A percentile compares a stretch with the other conserved stretches of the same genome.
phyloP scores from a whole-genome alignment of 192 early-diverging fungal species.

The Paraglomus occultum region DNA sequence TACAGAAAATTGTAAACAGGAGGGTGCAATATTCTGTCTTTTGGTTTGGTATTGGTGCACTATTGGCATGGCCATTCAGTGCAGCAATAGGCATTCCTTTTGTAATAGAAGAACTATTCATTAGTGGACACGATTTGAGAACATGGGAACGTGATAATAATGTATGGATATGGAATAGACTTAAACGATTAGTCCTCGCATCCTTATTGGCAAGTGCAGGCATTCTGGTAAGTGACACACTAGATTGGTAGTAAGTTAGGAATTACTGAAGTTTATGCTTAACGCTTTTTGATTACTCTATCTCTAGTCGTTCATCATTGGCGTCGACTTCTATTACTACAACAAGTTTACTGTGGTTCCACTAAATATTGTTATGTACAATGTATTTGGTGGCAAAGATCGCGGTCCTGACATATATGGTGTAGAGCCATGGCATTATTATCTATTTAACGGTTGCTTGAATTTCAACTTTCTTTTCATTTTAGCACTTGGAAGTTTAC shows the following conservation, averaged over 20 bases:
- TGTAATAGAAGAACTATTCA: constrained; percentile 65
- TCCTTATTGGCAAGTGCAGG: constrained; percentile 34
- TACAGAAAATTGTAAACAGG: constrained; percentile 40
- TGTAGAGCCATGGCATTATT: constrained; percentile 82
- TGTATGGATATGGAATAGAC: constrained; percentile 45
- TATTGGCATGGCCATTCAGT: constrained; percentile 89
- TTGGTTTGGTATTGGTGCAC: constrained; percentile 60
- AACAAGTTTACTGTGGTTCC: constrained; percentile 65
- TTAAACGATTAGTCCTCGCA: constrained; percentile 44
- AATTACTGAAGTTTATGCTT: constrained; percentile 2
- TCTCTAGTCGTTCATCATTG: constrained; percentile 54
- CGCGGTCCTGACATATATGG: constrained; percentile 79
- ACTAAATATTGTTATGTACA: constrained; percentile 89
- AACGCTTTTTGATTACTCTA: constrained; percentile 15
- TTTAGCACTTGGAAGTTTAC: constrained; percentile 63
- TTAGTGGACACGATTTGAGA: constrained; percentile 47
- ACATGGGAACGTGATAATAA: constrained; percentile 34
- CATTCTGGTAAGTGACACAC: constrained; percentile 37
- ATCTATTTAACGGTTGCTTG: constrained; percentile 83
- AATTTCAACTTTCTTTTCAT: constrained; percentile 88
- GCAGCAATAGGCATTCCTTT: constrained; percentile 74
- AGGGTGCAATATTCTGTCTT: constrained; percentile 58
- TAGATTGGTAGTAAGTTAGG: neutral
- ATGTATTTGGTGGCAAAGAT: constrained; percentile 72
- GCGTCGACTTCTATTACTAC: constrained; percentile 82